Base-by-base conservation (phyloP, 352 stramenopile species). In the Pythium coloratum region DNA sequence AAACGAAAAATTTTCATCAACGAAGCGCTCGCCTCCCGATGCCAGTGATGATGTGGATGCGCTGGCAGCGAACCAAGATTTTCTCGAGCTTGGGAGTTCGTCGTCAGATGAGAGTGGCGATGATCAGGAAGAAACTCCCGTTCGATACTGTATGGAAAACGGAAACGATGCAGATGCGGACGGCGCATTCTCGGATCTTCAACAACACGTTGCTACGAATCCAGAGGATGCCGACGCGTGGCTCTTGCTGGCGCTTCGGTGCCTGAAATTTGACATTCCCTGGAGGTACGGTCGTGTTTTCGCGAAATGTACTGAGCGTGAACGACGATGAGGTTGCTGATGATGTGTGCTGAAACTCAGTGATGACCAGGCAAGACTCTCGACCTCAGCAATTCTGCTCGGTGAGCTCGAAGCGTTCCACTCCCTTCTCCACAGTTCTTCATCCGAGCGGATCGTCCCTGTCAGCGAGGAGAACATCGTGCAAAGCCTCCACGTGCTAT, bases 401-500 rank as follows among this genome's bases (percentile, higher is more conserved):
- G 62, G 54, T 16, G 67, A 80, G 30, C 32, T 80, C 9, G 57
- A 59, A 6, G 63, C 40, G 16, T 55, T 80, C 2, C 36, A 70
- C 20, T 18, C 20, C 13, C 59, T 72, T 49, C 30, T 80, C 6
- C 55, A 70, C 8, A 20, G 28, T 12, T 12, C 47, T 12, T 1
- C 13, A 20, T 63, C 55, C 26, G 4, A 24, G 10, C 9, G 33
- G 9, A 54, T 13, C n/a, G 9, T 13, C 36, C 33, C 8, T 3
- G 26, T 72, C 3, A 62, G 63, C 6, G 55, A 69, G 13, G 47
- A 32, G 5, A 67, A 67, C 12, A 24, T 81, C 5, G 50, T 69
- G 44, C 28, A 59, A 44, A 72, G 68, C 30, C 59, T 81, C 7
- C 62, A 71, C 16, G 75, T 63, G 36, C 62, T 81, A 26, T 76